These are phyloP conservation scores for Stephania yunnanensis DNA, from an alignment of 164 flowering plant species.

Conservation along the genomic window DNA sequence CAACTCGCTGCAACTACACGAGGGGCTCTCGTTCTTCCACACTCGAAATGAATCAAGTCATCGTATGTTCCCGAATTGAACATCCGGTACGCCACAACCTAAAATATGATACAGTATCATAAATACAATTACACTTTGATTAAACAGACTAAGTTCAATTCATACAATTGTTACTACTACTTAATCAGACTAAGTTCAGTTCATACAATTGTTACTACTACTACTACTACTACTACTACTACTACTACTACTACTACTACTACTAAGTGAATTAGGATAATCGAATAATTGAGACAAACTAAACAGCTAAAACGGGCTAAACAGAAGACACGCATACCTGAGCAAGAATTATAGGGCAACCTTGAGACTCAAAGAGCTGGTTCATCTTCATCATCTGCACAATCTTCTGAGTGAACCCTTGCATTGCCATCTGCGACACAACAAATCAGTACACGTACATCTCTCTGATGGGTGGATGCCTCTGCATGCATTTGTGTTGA, in stretches of 20 bases:
- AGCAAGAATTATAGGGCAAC: conserved; percentile 76
- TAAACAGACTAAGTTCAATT: not conserved
- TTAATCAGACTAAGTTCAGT: too few species aligned
- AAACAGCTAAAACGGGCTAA: not conserved
- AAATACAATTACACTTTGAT: not conserved
- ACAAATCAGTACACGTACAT: not conserved
- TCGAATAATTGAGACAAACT: conserved; percentile 23
- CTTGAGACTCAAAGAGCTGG: conserved; percentile 59
- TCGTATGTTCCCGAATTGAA: conserved; percentile 49
- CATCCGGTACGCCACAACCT: conserved; percentile 35
- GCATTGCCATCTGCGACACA: conserved; percentile 56
- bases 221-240: too few species aligned
- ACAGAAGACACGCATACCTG: conserved; percentile 31
- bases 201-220: too few species aligned
- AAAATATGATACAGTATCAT: not conserved
- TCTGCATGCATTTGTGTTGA: too few species aligned
- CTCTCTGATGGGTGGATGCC: not conserved
- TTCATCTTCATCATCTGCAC: conserved; percentile 70
- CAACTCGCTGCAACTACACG: conserved; percentile 66
- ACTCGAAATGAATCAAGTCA: conserved; percentile 28
- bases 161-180: too few species aligned
- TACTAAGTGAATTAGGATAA: conserved; percentile 45
- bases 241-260: too few species aligned
- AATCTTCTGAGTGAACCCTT: conserved; percentile 63
- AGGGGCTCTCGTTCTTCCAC: conserved; percentile 32